These are phyloP conservation scores for Sorghum bicolor DNA, from an alignment of 176 grass and related monocot species.

Conservation along the genomic window DNA sequence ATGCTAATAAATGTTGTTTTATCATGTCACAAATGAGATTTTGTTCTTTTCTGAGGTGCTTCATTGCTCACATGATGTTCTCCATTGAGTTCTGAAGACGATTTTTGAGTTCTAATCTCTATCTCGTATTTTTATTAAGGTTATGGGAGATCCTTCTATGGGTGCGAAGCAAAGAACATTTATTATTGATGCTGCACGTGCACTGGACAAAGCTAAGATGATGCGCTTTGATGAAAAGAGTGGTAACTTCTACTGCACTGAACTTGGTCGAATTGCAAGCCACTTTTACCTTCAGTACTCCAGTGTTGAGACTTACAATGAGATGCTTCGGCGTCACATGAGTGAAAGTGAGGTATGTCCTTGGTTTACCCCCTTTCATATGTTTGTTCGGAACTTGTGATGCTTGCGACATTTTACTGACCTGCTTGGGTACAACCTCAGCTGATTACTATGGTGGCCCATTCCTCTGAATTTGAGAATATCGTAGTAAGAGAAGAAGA, in stretches of 20 bases:
- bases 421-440: constrained; percentile 35
- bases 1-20: not conserved
- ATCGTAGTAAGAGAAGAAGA: constrained; percentile 96
- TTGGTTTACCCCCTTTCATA: constrained; percentile 4
- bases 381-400: constrained; percentile 20
- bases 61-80: constrained; percentile 16
- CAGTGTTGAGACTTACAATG: constrained; percentile 94
- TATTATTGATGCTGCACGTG: constrained; percentile 84
- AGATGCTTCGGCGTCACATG: constrained; percentile 94
- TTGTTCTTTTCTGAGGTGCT: constrained; percentile 4
- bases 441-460: constrained; percentile 97
- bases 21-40: constrained; percentile 12
- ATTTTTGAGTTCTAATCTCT: constrained; percentile 8
- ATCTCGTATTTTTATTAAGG: constrained; percentile 31
- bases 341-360: constrained; percentile 84
- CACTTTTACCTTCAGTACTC: constrained; percentile 98
- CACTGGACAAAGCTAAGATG: constrained; percentile 97
- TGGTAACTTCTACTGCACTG: constrained; percentile 99
- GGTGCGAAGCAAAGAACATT: constrained; percentile 77
- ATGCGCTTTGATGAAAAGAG: constrained; percentile 98
- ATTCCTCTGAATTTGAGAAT: constrained; percentile 99
- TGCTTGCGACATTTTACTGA: constrained; percentile 13
- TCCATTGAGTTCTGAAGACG: constrained; percentile 15
- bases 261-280: constrained; percentile 93
- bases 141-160: constrained; percentile 83